These are phyloP conservation scores for Cadophora sp. DNA, from an alignment of 2,329 filamentous ascomycete genomes.

Conservation along the genomic window DNA sequence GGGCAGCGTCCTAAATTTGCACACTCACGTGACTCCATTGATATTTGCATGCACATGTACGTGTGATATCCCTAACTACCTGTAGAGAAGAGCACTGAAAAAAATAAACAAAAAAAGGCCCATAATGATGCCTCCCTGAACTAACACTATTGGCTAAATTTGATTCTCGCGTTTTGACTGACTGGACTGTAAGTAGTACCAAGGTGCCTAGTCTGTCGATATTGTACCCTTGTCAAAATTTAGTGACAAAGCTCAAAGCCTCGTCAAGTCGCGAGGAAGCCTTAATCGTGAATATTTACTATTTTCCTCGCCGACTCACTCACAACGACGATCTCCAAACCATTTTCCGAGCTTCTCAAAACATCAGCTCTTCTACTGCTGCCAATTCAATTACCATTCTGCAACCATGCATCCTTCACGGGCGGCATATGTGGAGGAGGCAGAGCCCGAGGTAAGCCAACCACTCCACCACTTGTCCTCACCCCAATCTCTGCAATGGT, in stretches of 20 bases:
- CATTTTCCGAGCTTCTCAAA: background rate
- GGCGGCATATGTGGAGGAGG: slow-evolving; percentile 93
- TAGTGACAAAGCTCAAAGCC: slow-evolving; percentile 5
- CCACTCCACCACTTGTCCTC: slow-evolving; percentile 28
- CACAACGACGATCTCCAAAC: background rate
- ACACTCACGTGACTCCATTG: background rate
- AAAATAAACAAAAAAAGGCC: no score
- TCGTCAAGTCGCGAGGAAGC: background rate
- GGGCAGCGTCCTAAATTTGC: no score
- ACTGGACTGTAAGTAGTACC: background rate
- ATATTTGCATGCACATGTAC: background rate
- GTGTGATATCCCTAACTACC: no score
- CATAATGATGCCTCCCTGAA: no score
- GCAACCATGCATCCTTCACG: slow-evolving; percentile 78
- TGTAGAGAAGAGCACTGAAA: no score
- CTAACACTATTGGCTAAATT: no score
- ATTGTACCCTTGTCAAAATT: background rate
- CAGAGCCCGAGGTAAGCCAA: slow-evolving; percentile 65
- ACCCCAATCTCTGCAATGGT: slow-evolving; percentile 38
- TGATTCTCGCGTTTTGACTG: background rate
- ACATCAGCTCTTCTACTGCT: background rate
- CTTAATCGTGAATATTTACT: background rate
- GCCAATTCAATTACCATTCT: background rate
- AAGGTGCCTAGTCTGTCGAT: no score
- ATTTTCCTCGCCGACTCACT: background rate